Base-by-base conservation (phyloP, 441 rosid species). In the Populus hybrid region DNA sequence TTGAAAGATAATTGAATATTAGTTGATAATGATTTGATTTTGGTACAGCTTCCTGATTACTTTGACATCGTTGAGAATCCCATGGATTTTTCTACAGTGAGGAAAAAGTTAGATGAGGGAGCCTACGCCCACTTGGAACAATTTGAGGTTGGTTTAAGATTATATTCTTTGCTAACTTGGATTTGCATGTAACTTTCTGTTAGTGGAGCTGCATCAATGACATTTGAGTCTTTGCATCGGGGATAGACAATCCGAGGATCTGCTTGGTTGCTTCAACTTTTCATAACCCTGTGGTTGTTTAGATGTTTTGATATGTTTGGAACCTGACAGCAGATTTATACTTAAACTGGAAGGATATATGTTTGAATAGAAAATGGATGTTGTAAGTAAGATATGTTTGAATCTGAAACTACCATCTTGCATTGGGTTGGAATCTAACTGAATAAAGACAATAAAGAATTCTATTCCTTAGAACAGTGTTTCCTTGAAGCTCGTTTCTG, bases 41-140 rank as follows among this genome's bases (percentile, higher is more conserved):
- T 83, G 70, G 42, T 83, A 40, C 90, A 94, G 98, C 95, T 94
- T 85, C 98, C 98, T 76, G 97, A 94, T 77, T 94, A 94, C 80
- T 90, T 82, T 82, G 98, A 91, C 75, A 88, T 94, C 72, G 80
- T 94, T 79, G 85, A 87, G 72, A 81, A 91, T 81, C 97, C 98
- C 2, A 91, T 94, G 98, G 98, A 94, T 88, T 94, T 94, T 57
- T 84, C 86, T 65, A 94, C 97, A 0, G 81, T 94, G 80, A 87
- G 93, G 86, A 91, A 85, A 80, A 94, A 89, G 80, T 85, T 94
- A 26, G 92, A 86, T 67, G 80, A 65, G 21, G 93, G 89, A 80
- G 92, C 83, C 28, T 94, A 92, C 85, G 66, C 80, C 24, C 82
- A 78, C 82, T 87, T 94, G 89, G 97, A 94, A 81, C 90, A 91